Conservation (phyloP, 768 basidiomycete genomes). For the Tubosaeta brunneosetosa region DNA sequence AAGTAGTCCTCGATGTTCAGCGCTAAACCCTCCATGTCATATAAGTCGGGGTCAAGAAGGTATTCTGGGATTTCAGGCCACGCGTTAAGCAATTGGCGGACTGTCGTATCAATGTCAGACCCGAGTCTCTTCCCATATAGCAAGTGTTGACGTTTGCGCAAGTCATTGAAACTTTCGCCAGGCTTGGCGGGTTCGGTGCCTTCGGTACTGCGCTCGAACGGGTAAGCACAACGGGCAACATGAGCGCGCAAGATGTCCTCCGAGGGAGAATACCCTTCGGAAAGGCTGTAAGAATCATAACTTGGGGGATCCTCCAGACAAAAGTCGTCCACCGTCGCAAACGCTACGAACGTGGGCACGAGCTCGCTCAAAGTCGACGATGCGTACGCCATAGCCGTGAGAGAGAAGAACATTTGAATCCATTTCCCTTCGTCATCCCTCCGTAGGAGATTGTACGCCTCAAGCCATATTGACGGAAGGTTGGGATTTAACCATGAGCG, state of each 20-base stretch:
- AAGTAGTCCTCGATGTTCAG: slow-evolving; percentile 2
- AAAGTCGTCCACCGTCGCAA: slow-evolving; percentile 16
- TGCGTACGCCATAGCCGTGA: slow-evolving; percentile 28
- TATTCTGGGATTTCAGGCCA: slow-evolving; percentile 15
- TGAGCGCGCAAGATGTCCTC: not conserved
- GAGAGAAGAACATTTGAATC: slow-evolving; percentile 22
- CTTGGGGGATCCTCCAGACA: not conserved
- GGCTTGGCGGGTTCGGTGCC: not conserved
- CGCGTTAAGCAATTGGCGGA: not conserved
- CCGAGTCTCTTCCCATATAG: not conserved
- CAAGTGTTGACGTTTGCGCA: not conserved
- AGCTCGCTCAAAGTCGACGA: slow-evolving; percentile 13
- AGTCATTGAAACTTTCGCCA: not conserved
- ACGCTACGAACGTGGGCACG: slow-evolving; percentile 28
- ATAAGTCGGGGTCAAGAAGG: not conserved
- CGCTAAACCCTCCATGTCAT: not conserved
- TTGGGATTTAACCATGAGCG: slow-evolving; percentile 21
- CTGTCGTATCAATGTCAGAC: not conserved
- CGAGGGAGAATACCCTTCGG: slow-evolving; percentile 4
- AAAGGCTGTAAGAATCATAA: slow-evolving; percentile 3
- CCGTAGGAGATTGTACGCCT: slow-evolving; percentile 23
- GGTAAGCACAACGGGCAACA: not conserved
- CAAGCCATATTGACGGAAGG: slow-evolving; percentile 22
- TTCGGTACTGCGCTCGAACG: slow-evolving; percentile 9
- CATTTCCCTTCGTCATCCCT: not conserved